Base-by-base conservation (phyloP, 106 monocot genomes). In the Cymbidium sinense region DNA sequence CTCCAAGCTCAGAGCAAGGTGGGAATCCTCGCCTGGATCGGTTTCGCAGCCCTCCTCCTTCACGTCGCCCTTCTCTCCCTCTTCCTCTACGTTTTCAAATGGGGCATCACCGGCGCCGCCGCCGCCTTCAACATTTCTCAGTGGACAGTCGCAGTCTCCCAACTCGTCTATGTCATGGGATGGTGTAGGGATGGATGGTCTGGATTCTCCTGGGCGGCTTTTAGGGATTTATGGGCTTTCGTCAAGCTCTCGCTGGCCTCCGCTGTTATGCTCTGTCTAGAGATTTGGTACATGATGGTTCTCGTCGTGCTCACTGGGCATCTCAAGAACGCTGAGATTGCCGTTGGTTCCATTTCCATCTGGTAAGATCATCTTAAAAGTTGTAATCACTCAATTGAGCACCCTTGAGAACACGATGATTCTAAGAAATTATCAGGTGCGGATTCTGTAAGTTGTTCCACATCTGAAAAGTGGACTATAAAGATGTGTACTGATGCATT, bases 261-360 rank as follows among this genome's bases (percentile, higher is more conserved):
- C 54, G 86, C 79, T 0, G 74, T 83, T 36, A 86, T 86, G 86
- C 74, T 86, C 25, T 86, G 86, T 2, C 70, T 83, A 19, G 83
- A 83, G 86, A 65, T 86, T 17, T 86, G 86, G 85, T 86, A 87
- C 30, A 75, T 76, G 51, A 80, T 75, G 70, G 74, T 84, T 12
- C 55, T 90, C 31, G 35, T 90, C 18, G 64, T 90, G 43, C 82
- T 90, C 23, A 74, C 90, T 44, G 90, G 90, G 51, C 54, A 87
- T 78, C 43, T 87, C 33, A 75, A 83, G 43, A 81, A 90, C 67
- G 85, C 90, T 3, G 75, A 85, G 67, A 50, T 87, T 43, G 77
- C 86, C 29, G 70, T 87, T 3, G 86, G 82, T 74, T 84, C 84
- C n/a, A 75, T 90, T 29, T 87, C 90, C 3, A 85, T 90, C 54